Base-by-base conservation (phyloP, 257 asterid species). In the Striga asiatica region DNA sequence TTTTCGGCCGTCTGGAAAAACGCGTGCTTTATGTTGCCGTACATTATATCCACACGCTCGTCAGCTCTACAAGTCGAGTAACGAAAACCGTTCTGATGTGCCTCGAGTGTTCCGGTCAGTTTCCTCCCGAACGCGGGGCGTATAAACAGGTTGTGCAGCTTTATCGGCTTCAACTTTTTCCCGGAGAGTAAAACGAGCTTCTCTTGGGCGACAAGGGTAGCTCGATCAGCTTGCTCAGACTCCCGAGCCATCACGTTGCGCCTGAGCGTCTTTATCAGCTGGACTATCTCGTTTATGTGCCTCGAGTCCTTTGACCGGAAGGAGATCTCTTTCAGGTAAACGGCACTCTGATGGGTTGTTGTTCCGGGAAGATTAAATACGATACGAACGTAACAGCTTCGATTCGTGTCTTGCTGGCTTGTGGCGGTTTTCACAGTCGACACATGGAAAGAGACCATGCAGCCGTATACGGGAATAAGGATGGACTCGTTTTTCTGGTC, bases 1-100 rank as follows among this genome's bases (percentile, higher is more conserved):
- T 79, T 85, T 66, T 85, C 95, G 0, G 95, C 86, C 12, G 95
- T 89, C 78, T 85, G 95, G 62, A 85, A 76, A 49, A 85, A 74
- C 0, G 89, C 89, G 50, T 85, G 95, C 61, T 80, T 82, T 39
- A 85, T 62, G 60, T 85, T 85, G 1, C 62, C 77, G 53, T 52
- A 85, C 84, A 85, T 74, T 42, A 85, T 21, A 38, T 85, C 95
- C n/a, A 82, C 82, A 41, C 81, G 78, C 70, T 76, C 87, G 21
- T 80, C 84, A 14, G 69, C 58, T 66, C 87, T 77, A 19, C 89
- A 69, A 54, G 95, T 78, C 0, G 95, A 74, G 52, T 77, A 85
- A 20, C 87, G 80, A 14, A 85, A 74, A 35, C 95, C 95, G 67
- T 85, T 85, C 27, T 52, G 35, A 54, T 85, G 95, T 35, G 89